Percentiles rank a stretch among this genome's conserved stretches.
phyloP scores from a whole-genome alignment of 106 monocot species.

The Apostasia shenzhenica region DNA sequence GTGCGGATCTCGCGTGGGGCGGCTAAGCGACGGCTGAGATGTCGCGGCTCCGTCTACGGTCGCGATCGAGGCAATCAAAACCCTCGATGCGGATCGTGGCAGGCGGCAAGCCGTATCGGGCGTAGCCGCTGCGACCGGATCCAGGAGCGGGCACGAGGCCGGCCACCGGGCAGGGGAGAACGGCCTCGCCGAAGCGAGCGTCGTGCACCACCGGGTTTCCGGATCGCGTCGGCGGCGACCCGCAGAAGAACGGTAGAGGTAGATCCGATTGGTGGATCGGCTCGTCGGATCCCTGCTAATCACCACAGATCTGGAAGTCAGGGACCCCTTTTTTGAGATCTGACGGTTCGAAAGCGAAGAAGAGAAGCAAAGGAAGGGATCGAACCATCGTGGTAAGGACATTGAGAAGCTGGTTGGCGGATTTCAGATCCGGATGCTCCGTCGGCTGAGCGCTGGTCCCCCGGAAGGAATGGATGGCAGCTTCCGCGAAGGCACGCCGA shows the following conservation, averaged over 20 bases:
- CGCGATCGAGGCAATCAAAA: slow-evolving; percentile 26
- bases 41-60: slow-evolving; percentile 2
- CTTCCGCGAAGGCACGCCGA: slow-evolving; percentile 24
- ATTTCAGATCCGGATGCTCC: slow-evolving; percentile 2
- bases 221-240: slow-evolving; percentile 25
- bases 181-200: slow-evolving; percentile 15
- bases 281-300: slow-evolving; percentile 9
- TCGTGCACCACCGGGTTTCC: slow-evolving; percentile 20
- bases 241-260: slow-evolving; percentile 13
- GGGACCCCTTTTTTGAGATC: not conserved
- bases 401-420: slow-evolving; percentile 6
- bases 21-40: slow-evolving; percentile 18
- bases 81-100: slow-evolving; percentile 29
- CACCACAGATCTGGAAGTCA: not conserved
- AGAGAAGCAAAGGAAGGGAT: not conserved
- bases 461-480: slow-evolving; percentile 29
- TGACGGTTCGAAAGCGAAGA: not conserved
- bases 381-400: slow-evolving; percentile 14
- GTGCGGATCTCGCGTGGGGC: too few species aligned
- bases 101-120: slow-evolving; percentile 17
- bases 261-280: not conserved
- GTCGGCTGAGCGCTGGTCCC: slow-evolving; percentile 15
- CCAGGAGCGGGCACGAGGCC: not conserved
- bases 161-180: not conserved
- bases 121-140: slow-evolving; percentile 10